Evolutionary conservation across 164 flowering plant genomes (phyloP).

Genomic region (Cinnamomum micranthum): DNA sequence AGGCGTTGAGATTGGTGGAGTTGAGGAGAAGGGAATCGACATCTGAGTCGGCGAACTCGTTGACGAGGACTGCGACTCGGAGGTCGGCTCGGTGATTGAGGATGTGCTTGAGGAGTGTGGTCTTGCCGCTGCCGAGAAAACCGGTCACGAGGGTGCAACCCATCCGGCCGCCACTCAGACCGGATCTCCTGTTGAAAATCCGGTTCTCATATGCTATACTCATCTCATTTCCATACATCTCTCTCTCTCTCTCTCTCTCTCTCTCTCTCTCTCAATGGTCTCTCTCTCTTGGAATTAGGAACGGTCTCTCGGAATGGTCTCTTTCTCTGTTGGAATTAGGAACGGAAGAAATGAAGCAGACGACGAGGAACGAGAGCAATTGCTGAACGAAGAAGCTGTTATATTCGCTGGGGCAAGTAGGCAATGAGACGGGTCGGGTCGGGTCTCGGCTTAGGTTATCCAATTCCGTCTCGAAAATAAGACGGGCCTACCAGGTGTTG

Average conservation of each 20-base stretch:
- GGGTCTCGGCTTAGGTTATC: too few species aligned
- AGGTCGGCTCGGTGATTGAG: slow-evolving; percentile 12
- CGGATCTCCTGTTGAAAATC: slow-evolving; percentile 11
- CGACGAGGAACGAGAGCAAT: too few species aligned
- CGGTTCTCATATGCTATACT: slow-evolving; percentile 10
- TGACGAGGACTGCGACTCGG: slow-evolving; percentile 16
- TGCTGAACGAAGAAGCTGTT: too few species aligned
- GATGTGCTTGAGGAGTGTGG: slow-evolving; percentile 14
- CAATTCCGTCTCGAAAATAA: too few species aligned
- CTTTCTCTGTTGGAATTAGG: too few species aligned
- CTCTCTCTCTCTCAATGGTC: too few species aligned
- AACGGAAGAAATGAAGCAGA: too few species aligned
- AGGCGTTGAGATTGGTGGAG: slow-evolving; percentile 11
- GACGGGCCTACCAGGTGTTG: too few species aligned
- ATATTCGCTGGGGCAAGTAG: too few species aligned
- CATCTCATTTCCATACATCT: slow-evolving; percentile 15
- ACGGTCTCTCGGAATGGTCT: too few species aligned
- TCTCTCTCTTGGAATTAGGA: too few species aligned
- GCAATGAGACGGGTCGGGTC: too few species aligned
- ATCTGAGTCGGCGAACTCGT: slow-evolving; percentile 16
- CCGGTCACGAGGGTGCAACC: slow-evolving; percentile 14
- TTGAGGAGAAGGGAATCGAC: slow-evolving; percentile 16
- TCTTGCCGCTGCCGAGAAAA: slow-evolving; percentile 16
- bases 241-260: slow-evolving; percentile 3
- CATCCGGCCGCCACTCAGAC: slow-evolving; percentile 12